These are phyloP conservation scores for Tricholoma hemisulphureum DNA, from an alignment of 768 basidiomycete genomes.

Conservation along the genomic window DNA sequence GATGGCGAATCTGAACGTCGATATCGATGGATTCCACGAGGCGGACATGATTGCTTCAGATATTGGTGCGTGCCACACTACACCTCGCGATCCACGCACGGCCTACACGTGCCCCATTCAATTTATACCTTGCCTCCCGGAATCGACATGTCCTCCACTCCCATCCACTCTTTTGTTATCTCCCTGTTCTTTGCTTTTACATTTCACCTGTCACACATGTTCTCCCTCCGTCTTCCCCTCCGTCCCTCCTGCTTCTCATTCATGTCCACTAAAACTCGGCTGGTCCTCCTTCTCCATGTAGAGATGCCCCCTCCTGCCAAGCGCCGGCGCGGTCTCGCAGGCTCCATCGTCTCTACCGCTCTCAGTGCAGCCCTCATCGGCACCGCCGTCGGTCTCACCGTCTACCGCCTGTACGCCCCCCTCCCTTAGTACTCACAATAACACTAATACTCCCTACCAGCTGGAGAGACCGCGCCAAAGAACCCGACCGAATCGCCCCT, in stretches of 20 bases:
- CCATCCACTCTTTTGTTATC: conserved; percentile 1
- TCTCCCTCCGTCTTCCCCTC: conserved; percentile 9
- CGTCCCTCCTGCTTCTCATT: conserved; percentile 12
- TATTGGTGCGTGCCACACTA: conserved; percentile 13
- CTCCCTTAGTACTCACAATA: background rate
- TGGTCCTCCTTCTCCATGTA: conserved; percentile 55
- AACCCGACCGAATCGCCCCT: conserved; percentile 38
- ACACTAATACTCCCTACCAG: conserved; percentile 32
- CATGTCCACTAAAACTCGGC: conserved; percentile 27
- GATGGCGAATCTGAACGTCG: conserved; percentile 31
- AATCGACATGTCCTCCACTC: background rate
- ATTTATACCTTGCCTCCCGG: background rate
- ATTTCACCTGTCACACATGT: too few species aligned
- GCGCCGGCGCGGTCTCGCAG: conserved; percentile 77
- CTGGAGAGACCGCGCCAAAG: conserved; percentile 77
- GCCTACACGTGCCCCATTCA: background rate
- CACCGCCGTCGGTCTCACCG: conserved; percentile 82
- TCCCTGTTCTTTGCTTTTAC: too few species aligned
- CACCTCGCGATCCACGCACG: conserved; percentile 9
- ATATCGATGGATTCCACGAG: conserved; percentile 21
- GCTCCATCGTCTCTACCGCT: conserved; percentile 80
- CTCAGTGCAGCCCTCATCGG: conserved; percentile 84
- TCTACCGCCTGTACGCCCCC: conserved; percentile 74
- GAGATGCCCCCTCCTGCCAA: conserved; percentile 74
- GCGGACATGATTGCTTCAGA: conserved; percentile 17